phyloP scores from a whole-genome alignment of 1,284 basidiomycete genomes.

The Naganishia sp. region DNA sequence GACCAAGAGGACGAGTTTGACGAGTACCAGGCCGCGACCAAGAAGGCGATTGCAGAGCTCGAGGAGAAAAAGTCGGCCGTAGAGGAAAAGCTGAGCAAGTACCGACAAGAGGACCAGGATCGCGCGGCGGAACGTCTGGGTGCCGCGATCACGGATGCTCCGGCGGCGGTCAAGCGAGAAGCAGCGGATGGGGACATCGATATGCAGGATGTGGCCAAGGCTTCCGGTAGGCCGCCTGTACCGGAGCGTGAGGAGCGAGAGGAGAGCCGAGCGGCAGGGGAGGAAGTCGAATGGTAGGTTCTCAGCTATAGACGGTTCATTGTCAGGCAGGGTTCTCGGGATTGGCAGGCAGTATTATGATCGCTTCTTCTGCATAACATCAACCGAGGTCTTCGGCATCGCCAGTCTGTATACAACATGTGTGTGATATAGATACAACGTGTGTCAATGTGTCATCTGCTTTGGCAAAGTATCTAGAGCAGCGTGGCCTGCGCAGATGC shows the following conservation, averaged over 20 bases:
- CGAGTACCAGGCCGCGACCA: slow-evolving; percentile 29
- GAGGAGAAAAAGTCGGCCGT: slow-evolving; percentile 30
- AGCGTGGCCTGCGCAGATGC: slow-evolving; percentile 13
- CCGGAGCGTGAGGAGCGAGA: slow-evolving; percentile 24
- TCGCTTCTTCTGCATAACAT: no score
- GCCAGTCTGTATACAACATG: slow-evolving; percentile 17
- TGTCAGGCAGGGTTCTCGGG: no score
- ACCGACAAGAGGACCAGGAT: slow-evolving; percentile 28
- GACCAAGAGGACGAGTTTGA: slow-evolving; percentile 41
- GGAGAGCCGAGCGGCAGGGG: slow-evolving; percentile 20
- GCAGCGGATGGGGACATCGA: slow-evolving; percentile 12
- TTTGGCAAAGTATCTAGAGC: neutral
- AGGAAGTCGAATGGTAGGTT: slow-evolving; percentile 24
- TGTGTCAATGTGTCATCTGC: neutral
- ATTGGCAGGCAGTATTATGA: no score
- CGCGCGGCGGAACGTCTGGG: slow-evolving; percentile 15
- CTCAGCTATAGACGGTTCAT: neutral
- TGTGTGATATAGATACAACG: slow-evolving; percentile 21
- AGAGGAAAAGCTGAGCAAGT: slow-evolving; percentile 27
- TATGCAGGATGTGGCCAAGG: slow-evolving; percentile 24
- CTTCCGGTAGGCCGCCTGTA: slow-evolving; percentile 17
- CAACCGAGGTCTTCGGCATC: neutral
- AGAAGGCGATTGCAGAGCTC: slow-evolving; percentile 35
- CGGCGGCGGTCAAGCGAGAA: neutral
- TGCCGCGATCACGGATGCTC: slow-evolving; percentile 8